Conservation (phyloP, 2,329 filamentous ascomycete genomes). For the Colletotrichum sp. region DNA sequence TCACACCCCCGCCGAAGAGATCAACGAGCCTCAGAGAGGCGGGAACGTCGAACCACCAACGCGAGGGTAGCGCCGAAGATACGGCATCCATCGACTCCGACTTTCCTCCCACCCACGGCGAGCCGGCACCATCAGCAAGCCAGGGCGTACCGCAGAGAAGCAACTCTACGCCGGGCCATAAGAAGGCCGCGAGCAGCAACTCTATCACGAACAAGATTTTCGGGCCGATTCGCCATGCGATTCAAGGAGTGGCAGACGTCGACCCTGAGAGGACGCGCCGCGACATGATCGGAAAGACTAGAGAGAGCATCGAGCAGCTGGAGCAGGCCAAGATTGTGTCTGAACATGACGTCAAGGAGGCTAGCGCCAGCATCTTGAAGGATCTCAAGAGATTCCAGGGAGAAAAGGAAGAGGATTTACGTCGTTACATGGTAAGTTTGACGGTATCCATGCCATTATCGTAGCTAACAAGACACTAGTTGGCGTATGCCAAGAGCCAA, state of each 20-base stretch:
- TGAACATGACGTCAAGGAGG: conserved; percentile 91
- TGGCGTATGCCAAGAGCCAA: conserved; percentile 90
- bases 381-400: conserved; percentile 92
- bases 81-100: conserved; percentile 94
- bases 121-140: conserved; percentile 73
- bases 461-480: conserved; percentile 50
- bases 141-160: conserved; percentile 69
- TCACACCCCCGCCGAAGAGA: conserved; percentile 64
- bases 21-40: conserved; percentile 65
- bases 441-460: not conserved
- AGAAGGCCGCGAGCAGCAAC: conserved; percentile 82
- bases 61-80: conserved; percentile 69
- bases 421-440: conserved; percentile 87
- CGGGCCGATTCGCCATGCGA: conserved; percentile 91
- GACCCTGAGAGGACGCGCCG: conserved; percentile 92
- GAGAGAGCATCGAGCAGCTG: conserved; percentile 82
- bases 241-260: conserved; percentile 94
- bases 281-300: conserved; percentile 94
- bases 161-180: conserved; percentile 59
- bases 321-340: conserved; percentile 90
- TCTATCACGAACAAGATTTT: conserved; percentile 95
- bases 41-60: conserved; percentile 46
- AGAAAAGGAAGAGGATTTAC: conserved; percentile 94
- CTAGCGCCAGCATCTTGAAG: conserved; percentile 83
- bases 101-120: conserved; percentile 88